phyloP scores from a whole-genome alignment of 306 rosid species.

The Medicago arabica region DNA sequence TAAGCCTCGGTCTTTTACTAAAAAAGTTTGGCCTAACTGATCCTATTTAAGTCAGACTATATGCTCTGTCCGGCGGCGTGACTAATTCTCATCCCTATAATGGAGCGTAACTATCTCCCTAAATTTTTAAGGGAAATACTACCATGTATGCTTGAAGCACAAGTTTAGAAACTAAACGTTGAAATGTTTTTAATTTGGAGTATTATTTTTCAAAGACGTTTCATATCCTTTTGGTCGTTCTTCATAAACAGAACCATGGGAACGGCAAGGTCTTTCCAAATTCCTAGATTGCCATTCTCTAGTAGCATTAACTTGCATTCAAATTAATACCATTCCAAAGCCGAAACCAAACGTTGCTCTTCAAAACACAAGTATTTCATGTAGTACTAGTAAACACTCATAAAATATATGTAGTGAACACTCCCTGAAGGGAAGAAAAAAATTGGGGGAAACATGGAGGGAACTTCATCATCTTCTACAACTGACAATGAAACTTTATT shows the following conservation, averaged over 20 bases:
- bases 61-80: too few species aligned
- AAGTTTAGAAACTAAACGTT: too few species aligned
- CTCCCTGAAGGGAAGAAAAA: background rate
- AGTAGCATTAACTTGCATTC: background rate
- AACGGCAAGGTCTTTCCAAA: background rate
- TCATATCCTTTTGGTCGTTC: background rate
- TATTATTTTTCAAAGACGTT: too few species aligned
- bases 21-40: too few species aligned
- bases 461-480: background rate
- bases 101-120: background rate
- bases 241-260: background rate
- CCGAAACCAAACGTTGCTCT: background rate
- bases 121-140: too few species aligned
- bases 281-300: background rate
- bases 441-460: background rate
- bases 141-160: too few species aligned
- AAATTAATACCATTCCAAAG: background rate
- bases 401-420: too few species aligned
- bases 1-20: too few species aligned
- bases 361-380: background rate
- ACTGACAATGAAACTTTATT: background rate
- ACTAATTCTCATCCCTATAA: too few species aligned
- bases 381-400: too few species aligned
- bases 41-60: too few species aligned
- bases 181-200: too few species aligned